phyloP scores from a whole-genome alignment of 148 eudicot species.

The Vaccinium vitisidaea region DNA sequence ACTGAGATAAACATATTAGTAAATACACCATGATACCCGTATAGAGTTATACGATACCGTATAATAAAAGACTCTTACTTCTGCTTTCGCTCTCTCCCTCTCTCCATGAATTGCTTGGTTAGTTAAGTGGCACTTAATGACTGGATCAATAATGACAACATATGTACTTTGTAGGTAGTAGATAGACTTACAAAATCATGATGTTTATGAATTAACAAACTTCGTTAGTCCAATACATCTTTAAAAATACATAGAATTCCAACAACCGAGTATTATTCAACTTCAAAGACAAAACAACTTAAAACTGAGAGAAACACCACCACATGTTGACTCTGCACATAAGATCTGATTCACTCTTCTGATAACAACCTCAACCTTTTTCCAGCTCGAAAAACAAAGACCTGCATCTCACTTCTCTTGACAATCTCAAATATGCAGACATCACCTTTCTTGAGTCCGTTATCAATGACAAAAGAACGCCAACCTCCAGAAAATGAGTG shows the following conservation, averaged over 20 bases:
- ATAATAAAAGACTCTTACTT: neutral
- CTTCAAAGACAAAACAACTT: constrained; percentile 1
- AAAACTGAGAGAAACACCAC: neutral
- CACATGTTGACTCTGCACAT: neutral
- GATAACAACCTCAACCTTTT: neutral
- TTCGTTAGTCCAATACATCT: neutral
- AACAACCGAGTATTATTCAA: constrained; percentile 1
- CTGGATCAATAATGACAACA: neutral
- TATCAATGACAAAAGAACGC: neutral
- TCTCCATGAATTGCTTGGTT: neutral
- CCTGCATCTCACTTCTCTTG: neutral
- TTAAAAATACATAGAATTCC: neutral
- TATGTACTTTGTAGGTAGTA: neutral
- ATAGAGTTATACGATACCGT: too few species aligned
- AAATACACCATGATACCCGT: neutral
- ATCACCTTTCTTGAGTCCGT: constrained; percentile 11
- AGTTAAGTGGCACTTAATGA: neutral
- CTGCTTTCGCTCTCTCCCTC: neutral
- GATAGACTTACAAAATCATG: neutral
- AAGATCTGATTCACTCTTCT: neutral
- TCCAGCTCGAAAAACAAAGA: neutral
- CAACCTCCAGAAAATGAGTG: constrained; percentile 6
- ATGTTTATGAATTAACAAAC: neutral
- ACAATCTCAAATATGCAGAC: constrained; percentile 16
- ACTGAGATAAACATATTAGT: neutral